Conservation (phyloP, 73 alveolate species). For the Blepharisma japonicum region DNA sequence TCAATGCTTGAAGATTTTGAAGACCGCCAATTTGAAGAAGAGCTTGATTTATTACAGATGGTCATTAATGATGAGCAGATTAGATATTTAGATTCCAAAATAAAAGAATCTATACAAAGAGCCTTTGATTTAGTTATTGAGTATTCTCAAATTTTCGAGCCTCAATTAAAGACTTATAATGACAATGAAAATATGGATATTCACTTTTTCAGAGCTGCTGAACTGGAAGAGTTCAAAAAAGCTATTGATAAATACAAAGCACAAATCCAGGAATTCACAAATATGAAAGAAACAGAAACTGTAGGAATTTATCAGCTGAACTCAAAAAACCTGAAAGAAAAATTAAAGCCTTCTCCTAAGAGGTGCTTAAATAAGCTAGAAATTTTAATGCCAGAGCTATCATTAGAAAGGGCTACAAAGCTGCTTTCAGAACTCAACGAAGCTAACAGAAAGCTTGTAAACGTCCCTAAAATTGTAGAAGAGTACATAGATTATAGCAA, state of each 20-base stretch:
- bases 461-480: constrained; percentile 48
- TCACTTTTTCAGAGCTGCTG: constrained; percentile 45
- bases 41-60: constrained; percentile 48
- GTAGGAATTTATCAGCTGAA: constrained; percentile 53
- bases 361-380: constrained; percentile 39
- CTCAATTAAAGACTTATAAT: constrained; percentile 44
- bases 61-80: constrained; percentile 55
- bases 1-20: constrained; percentile 45
- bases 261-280: constrained; percentile 37
- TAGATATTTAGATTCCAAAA: constrained; percentile 34
- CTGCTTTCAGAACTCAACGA: constrained; percentile 44
- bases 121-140: constrained; percentile 42
- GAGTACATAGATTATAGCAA: constrained; percentile 53
- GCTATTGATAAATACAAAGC: constrained; percentile 32
- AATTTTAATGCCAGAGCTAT: constrained; percentile 49
- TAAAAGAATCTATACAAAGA: constrained; percentile 37
- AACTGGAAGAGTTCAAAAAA: constrained; percentile 49
- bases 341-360: constrained; percentile 47
- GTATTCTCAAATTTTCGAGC: constrained; percentile 31
- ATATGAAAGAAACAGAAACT: constrained; percentile 34
- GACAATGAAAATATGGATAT: constrained; percentile 46
- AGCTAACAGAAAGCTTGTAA: constrained; percentile 41
- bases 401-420: constrained; percentile 35
- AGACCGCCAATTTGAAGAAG: constrained; percentile 53
- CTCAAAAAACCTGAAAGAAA: constrained; percentile 41